A percentile compares a stretch with the other conserved stretches of the same genome.
These are phyloP conservation scores for Ceratocystis ficicola DNA, from an alignment of 2,329 filamentous ascomycete genomes.

Conservation along the genomic window DNA sequence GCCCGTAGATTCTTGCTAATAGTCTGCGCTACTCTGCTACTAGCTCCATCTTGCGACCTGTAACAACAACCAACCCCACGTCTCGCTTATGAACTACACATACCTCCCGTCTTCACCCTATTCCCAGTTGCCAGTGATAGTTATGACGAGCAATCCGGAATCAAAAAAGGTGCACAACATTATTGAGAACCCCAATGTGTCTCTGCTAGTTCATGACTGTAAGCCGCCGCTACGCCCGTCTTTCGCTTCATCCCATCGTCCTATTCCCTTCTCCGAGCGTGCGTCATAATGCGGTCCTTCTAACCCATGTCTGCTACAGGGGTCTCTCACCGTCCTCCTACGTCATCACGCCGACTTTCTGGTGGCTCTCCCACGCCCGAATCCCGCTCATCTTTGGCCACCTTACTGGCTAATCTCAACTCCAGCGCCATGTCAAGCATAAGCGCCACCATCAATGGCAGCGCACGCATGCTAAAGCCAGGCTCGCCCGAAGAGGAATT, in stretches of 20 bases:
- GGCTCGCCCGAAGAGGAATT: conserved; percentile 74
- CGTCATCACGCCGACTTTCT: conserved; percentile 46
- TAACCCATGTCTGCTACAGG: conserved; percentile 32
- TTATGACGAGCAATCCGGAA: conserved; percentile 79
- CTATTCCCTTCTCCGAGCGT: not conserved
- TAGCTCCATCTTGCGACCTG: conserved; percentile 94
- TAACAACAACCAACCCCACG: conserved; percentile 69
- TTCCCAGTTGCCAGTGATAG: conserved; percentile 63
- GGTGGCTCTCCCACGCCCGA: conserved; percentile 53
- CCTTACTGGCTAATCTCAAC: conserved; percentile 81
- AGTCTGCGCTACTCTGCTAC: conserved; percentile 20
- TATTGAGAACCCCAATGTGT: conserved; percentile 71
- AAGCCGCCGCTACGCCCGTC: conserved; percentile 23
- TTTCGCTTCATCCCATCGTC: not conserved
- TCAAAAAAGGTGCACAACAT: conserved; percentile 76
- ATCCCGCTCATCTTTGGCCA: conserved; percentile 62
- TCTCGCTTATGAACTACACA: conserved; percentile 98
- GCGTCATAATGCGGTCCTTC: conserved; percentile 11
- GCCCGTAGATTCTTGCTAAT: not conserved
- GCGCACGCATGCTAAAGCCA: conserved; percentile 57
- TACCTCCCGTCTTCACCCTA: conserved; percentile 73
- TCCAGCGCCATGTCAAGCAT: conserved; percentile 77
- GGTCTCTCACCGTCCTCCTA: conserved; percentile 84
- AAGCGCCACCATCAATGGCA: conserved; percentile 86
- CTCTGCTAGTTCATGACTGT: conserved; percentile 91